A percentile compares a stretch with the other conserved stretches of the same genome.
Evolutionary conservation across 2,329 filamentous ascomycete species (phyloP).

Genomic region (Trichoderma sp.): DNA sequence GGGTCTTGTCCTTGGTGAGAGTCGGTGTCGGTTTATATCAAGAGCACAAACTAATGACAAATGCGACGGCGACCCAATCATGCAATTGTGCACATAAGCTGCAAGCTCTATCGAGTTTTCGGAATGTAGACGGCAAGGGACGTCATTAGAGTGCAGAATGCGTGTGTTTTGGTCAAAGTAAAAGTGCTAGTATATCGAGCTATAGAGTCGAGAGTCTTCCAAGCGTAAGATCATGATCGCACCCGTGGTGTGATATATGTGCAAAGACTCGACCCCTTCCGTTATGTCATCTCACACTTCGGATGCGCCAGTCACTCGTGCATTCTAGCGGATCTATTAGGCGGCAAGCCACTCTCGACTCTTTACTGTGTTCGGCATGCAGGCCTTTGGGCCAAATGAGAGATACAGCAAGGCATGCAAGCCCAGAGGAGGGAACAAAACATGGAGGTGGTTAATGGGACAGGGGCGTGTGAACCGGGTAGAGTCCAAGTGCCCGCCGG

Average conservation of each 20-base stretch:
- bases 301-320: slow-evolving; percentile 21
- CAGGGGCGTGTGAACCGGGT: slow-evolving; percentile 18
- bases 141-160: slow-evolving; percentile 16
- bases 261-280: slow-evolving; percentile 6
- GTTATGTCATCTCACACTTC: slow-evolving; percentile 20
- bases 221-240: slow-evolving; percentile 15
- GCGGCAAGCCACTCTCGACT: slow-evolving; percentile 20
- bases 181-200: slow-evolving; percentile 13
- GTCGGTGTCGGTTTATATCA: slow-evolving; percentile 21
- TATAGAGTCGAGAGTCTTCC: slow-evolving; percentile 4
- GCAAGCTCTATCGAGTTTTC: slow-evolving; percentile 21
- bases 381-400: slow-evolving; percentile 18
- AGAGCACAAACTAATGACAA: not conserved
- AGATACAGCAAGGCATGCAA: slow-evolving; percentile 20
- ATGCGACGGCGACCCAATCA: slow-evolving; percentile 13
- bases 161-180: not conserved
- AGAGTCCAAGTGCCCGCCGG: not conserved
- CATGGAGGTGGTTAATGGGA: slow-evolving; percentile 9
- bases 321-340: slow-evolving; percentile 18
- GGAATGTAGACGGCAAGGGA: slow-evolving; percentile 2
- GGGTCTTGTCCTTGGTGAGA: not conserved
- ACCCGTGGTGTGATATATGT: slow-evolving; percentile 23
- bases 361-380: slow-evolving; percentile 21
- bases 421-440: not conserved
- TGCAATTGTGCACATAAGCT: slow-evolving; percentile 19